Conservation (phyloP, 163 green algal genomes). For the Trebouxia gelatinosa region DNA sequence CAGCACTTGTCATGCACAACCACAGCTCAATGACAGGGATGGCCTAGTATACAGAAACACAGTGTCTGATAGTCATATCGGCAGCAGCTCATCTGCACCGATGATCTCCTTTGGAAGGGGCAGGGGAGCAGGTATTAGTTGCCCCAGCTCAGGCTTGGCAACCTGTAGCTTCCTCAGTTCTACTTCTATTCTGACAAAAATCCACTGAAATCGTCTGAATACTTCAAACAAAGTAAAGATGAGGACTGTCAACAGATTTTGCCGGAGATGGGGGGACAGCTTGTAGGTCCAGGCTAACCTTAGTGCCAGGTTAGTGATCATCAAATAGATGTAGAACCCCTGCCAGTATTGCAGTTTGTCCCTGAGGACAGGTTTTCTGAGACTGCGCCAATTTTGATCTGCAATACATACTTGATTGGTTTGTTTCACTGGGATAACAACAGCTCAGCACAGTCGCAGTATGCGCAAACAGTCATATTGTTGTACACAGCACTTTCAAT, state of each 20-base stretch:
- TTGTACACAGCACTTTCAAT: too few relatives aligned
- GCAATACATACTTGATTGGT: too few relatives aligned
- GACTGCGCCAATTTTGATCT: conserved; percentile 25
- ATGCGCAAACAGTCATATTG: neutral
- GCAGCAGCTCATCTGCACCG: conserved; percentile 12
- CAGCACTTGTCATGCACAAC: too few relatives aligned
- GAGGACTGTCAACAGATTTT: conserved; percentile 56
- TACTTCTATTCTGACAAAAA: conserved; percentile 87
- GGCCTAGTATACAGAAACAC: neutral
- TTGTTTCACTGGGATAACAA: too few relatives aligned
- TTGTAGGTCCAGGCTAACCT: conserved; percentile 91
- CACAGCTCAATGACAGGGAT: too few relatives aligned
- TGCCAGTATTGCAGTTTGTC: conserved; percentile 49
- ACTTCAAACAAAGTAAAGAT: conserved; percentile 76
- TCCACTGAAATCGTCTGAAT: conserved; percentile 83
- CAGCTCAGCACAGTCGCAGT: neutral
- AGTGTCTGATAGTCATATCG: conserved; percentile 13
- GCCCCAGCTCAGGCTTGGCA: conserved; percentile 40
- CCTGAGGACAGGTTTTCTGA: conserved; percentile 48
- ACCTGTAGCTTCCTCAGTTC: conserved; percentile 79
- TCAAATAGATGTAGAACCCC: conserved; percentile 78
- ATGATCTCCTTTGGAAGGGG: conserved; percentile 13
- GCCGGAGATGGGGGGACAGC: conserved; percentile 76
- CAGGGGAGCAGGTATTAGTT: conserved; percentile 37
- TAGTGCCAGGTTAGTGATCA: conserved; percentile 81